Conservation (phyloP, 2,329 filamentous ascomycete species). For the Colletotrichum liriopes region DNA sequence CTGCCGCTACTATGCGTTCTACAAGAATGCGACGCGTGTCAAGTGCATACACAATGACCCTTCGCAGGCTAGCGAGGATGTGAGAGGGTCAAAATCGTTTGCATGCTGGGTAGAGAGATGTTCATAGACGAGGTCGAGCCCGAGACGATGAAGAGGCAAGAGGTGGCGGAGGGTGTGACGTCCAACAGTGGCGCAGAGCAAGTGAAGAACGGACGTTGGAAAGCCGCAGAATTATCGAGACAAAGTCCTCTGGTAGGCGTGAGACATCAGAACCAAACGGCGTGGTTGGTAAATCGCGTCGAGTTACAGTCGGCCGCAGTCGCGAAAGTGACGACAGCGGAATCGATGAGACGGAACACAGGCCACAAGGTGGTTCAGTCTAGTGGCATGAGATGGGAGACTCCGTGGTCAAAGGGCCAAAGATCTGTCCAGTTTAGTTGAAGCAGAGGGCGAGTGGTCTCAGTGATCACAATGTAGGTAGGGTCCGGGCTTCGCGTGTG, state of each 20-base stretch:
- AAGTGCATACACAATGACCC: conserved; percentile 31
- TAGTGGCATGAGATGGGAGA: conserved; percentile 13
- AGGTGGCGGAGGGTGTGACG: background rate
- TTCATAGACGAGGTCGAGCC: conserved; percentile 25
- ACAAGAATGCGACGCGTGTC: conserved; percentile 11
- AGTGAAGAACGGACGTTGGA: background rate
- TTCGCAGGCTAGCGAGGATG: conserved; percentile 40
- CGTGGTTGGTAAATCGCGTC: conserved; percentile 34
- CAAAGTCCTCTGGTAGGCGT: conserved; percentile 21
- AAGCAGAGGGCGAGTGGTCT: conserved; percentile 5
- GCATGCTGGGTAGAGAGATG: conserved; percentile 41
- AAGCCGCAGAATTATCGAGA: conserved; percentile 4
- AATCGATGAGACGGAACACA: conserved; percentile 32
- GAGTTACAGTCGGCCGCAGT: conserved; percentile 8
- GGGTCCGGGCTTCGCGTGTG: background rate
- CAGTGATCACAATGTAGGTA: conserved; percentile 25
- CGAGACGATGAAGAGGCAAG: conserved; percentile 2
- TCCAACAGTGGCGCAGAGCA: background rate
- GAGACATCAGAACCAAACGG: conserved; percentile 37
- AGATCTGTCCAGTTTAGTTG: background rate
- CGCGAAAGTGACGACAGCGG: conserved; percentile 15
- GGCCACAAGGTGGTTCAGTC: background rate
- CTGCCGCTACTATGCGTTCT: conserved; percentile 7
- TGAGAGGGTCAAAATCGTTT: conserved; percentile 17
- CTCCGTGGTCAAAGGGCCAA: conserved; percentile 1